Base-by-base conservation (phyloP, 2,329 filamentous ascomycete genomes). In the Trichoderma brevicompactum region DNA sequence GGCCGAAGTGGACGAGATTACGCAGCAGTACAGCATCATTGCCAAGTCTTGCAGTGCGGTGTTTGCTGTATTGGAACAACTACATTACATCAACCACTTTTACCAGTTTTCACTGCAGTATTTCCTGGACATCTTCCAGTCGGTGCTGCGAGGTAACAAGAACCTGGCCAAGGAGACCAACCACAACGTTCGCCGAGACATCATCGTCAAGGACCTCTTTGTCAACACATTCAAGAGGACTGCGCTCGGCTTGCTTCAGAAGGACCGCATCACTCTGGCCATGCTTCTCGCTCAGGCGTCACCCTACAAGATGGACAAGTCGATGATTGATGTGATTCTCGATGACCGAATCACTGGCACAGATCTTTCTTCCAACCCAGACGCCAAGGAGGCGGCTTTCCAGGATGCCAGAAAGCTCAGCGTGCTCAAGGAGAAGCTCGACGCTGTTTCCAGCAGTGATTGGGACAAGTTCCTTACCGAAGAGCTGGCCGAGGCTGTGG, bases 101-200 rank as follows among this genome's bases (percentile, higher is more conserved):
- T 99, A 99, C 79, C 96, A 98, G 76, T 99, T 99, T 83, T 99
- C 95, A 43, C 85, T 99, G 66, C 94, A 97, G 78, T 99, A 97
- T 80, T 99, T 99, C 80, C 86, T 97, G 64, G 92, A 97, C 76
- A 99, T 99, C 71, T 99, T 99, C 85, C 92, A 96, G 75, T 88
- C 90, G 6, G 95, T 99, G 7, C 84, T 99, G 44, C 90, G 90
- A 71, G 85, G 87, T 66, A 96, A 96, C 77, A 89, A 89, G 73
- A 88, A 87, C 66, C 82, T 95, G 59, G 85, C 85, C 19, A 84
- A 82, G 66, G 88, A 90, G 76, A 89, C 85, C 38, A 89, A 95
- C 69, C 87, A 96, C 78, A 88, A 92, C 70, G 83, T 83, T 13
- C 91, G 95, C 41, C 89, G 95, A 56, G 92, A 97, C 74, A 88